phyloP scores from a whole-genome alignment of 2,329 filamentous ascomycete species.

The Calycina marina region DNA sequence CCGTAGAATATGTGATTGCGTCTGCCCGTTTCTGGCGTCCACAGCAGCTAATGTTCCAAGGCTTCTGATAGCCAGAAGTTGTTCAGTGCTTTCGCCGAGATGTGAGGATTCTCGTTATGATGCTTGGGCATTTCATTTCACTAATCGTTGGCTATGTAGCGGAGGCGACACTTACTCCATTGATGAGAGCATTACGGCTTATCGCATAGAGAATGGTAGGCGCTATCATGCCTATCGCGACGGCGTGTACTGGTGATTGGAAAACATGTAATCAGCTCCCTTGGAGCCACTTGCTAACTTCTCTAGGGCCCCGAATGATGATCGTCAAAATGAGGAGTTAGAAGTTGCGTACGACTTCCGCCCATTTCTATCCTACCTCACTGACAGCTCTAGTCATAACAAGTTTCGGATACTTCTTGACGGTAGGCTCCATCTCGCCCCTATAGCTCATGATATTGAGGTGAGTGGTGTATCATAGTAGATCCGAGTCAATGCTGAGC shows the following conservation, averaged over 20 bases:
- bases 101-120: too few relatives aligned
- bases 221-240: constrained; percentile 33
- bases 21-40: too few relatives aligned
- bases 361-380: background rate
- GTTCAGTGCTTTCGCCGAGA: too few relatives aligned
- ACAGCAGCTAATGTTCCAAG: too few relatives aligned
- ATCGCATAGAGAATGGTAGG: constrained; percentile 30
- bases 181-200: constrained; percentile 18
- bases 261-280: background rate
- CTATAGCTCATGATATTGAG: constrained; percentile 18
- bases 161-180: constrained; percentile 21
- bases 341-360: constrained; percentile 12
- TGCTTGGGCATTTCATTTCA: too few relatives aligned
- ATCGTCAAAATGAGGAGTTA: constrained; percentile 18
- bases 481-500: constrained; percentile 1
- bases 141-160: too few relatives aligned
- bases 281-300: constrained; percentile 1
- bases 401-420: constrained; percentile 15
- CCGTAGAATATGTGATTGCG: too few relatives aligned
- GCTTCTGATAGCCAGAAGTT: too few relatives aligned
- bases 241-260: constrained; percentile 23
- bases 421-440: constrained; percentile 16
- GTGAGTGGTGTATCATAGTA: constrained; percentile 3
- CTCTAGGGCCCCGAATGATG: constrained; percentile 19
- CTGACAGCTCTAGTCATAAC: constrained; percentile 18